Conservation (phyloP, 805 yeast species). For the Teunomyces gatunensis region DNA sequence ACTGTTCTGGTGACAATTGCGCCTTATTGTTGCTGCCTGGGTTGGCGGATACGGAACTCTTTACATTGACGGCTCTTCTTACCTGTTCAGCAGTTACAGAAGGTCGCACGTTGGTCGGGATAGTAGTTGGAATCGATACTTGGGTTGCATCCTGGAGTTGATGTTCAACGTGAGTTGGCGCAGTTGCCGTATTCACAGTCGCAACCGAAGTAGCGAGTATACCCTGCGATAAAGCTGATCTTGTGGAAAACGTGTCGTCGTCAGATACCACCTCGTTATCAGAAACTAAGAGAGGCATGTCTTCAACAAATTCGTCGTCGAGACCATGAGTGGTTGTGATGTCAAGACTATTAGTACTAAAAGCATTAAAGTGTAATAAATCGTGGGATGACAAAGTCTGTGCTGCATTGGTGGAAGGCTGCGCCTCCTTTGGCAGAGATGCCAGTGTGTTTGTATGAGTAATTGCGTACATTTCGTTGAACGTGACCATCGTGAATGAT, state of each 20-base stretch:
- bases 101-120: conserved; percentile 5
- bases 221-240: conserved; percentile 2
- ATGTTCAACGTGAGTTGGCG: not conserved
- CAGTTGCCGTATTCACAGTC: not conserved
- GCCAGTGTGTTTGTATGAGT: conserved; percentile 1
- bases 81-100: conserved; percentile 20
- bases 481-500: not conserved
- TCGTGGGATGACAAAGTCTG: conserved; percentile 5
- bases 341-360: conserved; percentile 6
- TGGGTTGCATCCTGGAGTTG: not conserved
- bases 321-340: conserved; percentile 5
- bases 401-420: not conserved
- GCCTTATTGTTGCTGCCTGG: not conserved
- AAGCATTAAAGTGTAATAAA: conserved; percentile 2
- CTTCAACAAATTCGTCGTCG: conserved; percentile 15
- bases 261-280: conserved; percentile 31
- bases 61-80: conserved; percentile 17
- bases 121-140: not conserved
- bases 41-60: not conserved
- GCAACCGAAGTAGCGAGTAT: not conserved
- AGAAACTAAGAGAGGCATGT: conserved; percentile 32
- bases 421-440: conserved; percentile 4
- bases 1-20: conserved; percentile 15
- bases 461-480: not conserved
- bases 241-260: conserved; percentile 19